These are phyloP conservation scores for Catunica adiposa DNA, from an alignment of 2,329 filamentous ascomycete genomes.

Conservation along the genomic window DNA sequence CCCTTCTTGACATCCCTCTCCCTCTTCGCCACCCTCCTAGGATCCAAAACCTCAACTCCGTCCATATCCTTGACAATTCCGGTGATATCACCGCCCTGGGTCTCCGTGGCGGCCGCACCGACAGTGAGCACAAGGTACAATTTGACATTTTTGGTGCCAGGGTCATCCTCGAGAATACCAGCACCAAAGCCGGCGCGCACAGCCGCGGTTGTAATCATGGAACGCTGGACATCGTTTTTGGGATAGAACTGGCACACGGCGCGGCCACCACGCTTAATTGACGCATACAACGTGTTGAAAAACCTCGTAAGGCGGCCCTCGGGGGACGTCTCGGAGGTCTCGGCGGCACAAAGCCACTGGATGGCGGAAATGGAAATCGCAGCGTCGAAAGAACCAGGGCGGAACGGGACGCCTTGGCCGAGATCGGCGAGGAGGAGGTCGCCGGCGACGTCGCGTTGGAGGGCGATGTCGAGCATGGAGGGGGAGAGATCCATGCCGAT, in stretches of 20 bases:
- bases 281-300: constrained; percentile 82
- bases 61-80: constrained; percentile 82
- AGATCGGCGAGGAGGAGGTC: constrained; percentile 92
- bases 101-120: constrained; percentile 39
- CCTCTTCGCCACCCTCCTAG: constrained; percentile 26
- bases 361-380: constrained; percentile 89
- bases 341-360: constrained; percentile 98
- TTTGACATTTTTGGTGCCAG: constrained; percentile 90
- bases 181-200: constrained; percentile 91
- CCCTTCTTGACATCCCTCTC: constrained; percentile 55
- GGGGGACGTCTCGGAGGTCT: constrained; percentile 68
- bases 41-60: constrained; percentile 65
- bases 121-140: constrained; percentile 91
- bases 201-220: constrained; percentile 81
- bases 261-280: constrained; percentile 63
- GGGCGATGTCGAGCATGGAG: constrained; percentile 89
- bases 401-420: constrained; percentile 86
- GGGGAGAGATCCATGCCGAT: constrained; percentile 92
- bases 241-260: constrained; percentile 98
- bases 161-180: constrained; percentile 86
- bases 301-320: constrained; percentile 66
- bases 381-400: constrained; percentile 81
- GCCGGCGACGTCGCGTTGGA: constrained; percentile 82
- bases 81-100: constrained; percentile 61
- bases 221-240: constrained; percentile 79